Conservation (phyloP, 179 eudicot species). For the Sideroxylon spinosum region DNA sequence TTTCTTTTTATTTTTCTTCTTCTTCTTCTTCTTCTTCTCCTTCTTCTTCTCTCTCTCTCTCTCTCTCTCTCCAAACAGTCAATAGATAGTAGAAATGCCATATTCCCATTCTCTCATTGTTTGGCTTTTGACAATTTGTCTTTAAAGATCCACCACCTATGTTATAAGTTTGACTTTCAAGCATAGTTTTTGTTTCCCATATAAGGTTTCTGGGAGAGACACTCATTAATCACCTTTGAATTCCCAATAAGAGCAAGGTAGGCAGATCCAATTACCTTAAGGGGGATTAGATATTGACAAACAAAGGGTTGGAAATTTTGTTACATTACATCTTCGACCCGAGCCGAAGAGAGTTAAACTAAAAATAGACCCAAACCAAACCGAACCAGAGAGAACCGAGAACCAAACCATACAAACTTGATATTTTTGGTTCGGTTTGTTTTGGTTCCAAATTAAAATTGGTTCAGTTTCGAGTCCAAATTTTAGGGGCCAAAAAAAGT, state of each 20-base stretch:
- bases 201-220: conserved; percentile 68
- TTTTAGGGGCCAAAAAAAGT: too few relatives aligned
- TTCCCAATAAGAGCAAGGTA: conserved; percentile 30
- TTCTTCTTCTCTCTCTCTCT: neutral
- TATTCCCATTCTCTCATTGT: conserved; percentile 45
- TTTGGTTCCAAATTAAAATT: too few relatives aligned
- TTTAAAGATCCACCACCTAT: conserved; percentile 65
- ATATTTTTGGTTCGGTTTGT: too few relatives aligned
- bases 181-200: conserved; percentile 83
- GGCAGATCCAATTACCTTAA: conserved; percentile 30
- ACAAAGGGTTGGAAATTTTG: conserved; percentile 59
- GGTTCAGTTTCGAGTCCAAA: too few relatives aligned
- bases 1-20: too few relatives aligned
- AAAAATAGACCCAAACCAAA: too few relatives aligned
- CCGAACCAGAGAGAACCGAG: too few relatives aligned
- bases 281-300: conserved; percentile 30
- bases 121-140: conserved; percentile 89
- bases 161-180: conserved; percentile 89
- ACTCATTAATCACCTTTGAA: conserved; percentile 61
- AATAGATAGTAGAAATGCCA: too few relatives aligned
- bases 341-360: too few relatives aligned
- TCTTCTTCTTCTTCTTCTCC: too few relatives aligned
- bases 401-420: too few relatives aligned
- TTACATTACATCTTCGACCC: conserved; percentile 90
- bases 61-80: too few relatives aligned